Evolutionary conservation across 768 basidiomycete genomes (phyloP).

Genomic region (Tricholoma terreum): DNA sequence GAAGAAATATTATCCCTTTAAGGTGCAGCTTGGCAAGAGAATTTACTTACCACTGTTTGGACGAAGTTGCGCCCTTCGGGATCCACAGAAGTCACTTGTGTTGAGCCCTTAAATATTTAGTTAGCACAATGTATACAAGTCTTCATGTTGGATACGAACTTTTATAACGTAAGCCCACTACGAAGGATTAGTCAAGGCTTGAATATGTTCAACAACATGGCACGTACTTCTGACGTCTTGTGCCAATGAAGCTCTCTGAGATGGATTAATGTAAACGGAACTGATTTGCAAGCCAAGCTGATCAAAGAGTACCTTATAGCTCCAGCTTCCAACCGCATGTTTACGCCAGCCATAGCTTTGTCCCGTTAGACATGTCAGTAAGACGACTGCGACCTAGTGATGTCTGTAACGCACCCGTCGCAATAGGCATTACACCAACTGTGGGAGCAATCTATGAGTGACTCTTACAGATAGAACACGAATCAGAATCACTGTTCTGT

Average conservation of each 20-base stretch:
- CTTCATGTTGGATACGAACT: conserved; percentile 15
- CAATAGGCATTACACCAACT: conserved; percentile 50
- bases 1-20: not conserved
- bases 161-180: conserved; percentile 55
- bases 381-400: not conserved
- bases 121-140: not conserved
- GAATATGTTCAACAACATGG: not conserved
- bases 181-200: conserved; percentile 5
- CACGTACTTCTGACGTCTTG: conserved; percentile 40
- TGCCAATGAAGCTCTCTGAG: conserved; percentile 60
- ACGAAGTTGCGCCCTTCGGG: conserved; percentile 46
- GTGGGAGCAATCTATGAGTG: conserved; percentile 1
- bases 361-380: conserved; percentile 4
- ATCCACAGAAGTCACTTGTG: conserved; percentile 48
- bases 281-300: not conserved
- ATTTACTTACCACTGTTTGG: conserved; percentile 42
- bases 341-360: conserved; percentile 43
- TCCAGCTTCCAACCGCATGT: conserved; percentile 51
- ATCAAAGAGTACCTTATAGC: conserved; percentile 38
- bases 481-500: conserved; percentile 39
- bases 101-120: conserved; percentile 34
- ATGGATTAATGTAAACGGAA: not conserved
- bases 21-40: not conserved
- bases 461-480: not conserved
- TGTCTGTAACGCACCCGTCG: conserved; percentile 32